Evolutionary conservation across 768 basidiomycete species (phyloP).

Genomic region (Naganishia vaughanmartiniae): DNA sequence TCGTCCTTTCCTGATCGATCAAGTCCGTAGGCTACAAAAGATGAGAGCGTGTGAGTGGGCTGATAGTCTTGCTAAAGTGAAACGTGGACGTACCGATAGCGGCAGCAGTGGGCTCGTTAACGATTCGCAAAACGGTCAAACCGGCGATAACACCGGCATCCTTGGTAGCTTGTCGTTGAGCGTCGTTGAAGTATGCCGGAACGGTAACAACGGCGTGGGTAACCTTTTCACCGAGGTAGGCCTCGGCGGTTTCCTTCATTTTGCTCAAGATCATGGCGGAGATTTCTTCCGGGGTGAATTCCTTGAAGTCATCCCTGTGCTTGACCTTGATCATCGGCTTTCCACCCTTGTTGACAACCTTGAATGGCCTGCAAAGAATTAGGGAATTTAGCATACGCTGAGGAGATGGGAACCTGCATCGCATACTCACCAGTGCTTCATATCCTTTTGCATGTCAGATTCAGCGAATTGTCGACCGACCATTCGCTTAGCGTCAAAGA

Average conservation of each 20-base stretch:
- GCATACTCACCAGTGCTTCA: constrained; percentile 53
- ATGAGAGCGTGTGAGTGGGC: constrained; percentile 26
- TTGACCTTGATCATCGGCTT: constrained; percentile 57
- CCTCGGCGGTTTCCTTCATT: constrained; percentile 71
- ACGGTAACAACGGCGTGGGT: constrained; percentile 66
- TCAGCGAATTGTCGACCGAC: constrained; percentile 84
- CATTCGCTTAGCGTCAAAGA: constrained; percentile 94
- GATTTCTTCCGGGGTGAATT: constrained; percentile 64
- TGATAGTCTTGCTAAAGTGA: not conserved
- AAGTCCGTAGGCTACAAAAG: constrained; percentile 73
- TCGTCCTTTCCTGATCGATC: constrained; percentile 89
- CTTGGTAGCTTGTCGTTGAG: constrained; percentile 97
- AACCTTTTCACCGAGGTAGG: constrained; percentile 64
- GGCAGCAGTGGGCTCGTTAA: constrained; percentile 97
- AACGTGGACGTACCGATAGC: constrained; percentile 64
- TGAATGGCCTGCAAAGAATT: constrained; percentile 50
- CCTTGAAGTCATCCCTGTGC: constrained; percentile 62
- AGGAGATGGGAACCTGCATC: not conserved
- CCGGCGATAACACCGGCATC: constrained; percentile 94
- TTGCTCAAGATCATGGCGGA: constrained; percentile 65
- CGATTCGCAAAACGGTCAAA: constrained; percentile 93
- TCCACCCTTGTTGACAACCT: constrained; percentile 53
- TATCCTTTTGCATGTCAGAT: constrained; percentile 56
- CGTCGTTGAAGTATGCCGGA: constrained; percentile 98
- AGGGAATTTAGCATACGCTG: not conserved